phyloP scores from a whole-genome alignment of 2,329 filamentous ascomycete genomes.

The Dothidotthia symphoricarpi region DNA sequence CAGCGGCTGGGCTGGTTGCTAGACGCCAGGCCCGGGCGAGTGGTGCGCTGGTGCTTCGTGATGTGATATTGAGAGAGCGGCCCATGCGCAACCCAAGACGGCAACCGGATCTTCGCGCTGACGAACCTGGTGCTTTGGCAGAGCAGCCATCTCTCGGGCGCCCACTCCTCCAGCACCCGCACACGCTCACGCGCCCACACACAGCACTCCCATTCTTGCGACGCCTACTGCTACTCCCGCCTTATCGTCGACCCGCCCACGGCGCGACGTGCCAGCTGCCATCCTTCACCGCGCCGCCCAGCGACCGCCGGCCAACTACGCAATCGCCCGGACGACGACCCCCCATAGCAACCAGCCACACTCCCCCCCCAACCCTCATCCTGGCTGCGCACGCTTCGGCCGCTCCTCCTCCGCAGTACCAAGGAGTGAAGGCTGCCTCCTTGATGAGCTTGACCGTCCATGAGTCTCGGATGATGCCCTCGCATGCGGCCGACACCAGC shows the following conservation, averaged over 20 bases:
- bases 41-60: no score
- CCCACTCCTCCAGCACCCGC: no score
- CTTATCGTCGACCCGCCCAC: no score
- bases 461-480: slow-evolving; percentile 50
- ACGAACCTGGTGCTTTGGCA: no score
- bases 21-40: no score
- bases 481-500: slow-evolving; percentile 49
- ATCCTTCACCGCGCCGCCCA: slow-evolving; percentile 3
- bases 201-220: no score
- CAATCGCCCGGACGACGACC: slow-evolving; percentile 11
- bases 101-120: no score
- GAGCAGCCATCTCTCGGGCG: no score
- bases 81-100: no score
- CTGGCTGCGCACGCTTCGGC: slow-evolving; percentile 29
- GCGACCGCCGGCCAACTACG: slow-evolving; percentile 1
- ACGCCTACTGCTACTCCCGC: slow-evolving; percentile 1
- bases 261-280: background rate
- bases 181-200: slow-evolving; percentile 1
- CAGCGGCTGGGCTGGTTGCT: no score
- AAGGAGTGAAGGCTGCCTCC: slow-evolving; percentile 28
- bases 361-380: slow-evolving; percentile 11
- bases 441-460: slow-evolving; percentile 36
- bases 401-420: slow-evolving; percentile 26
- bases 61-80: no score
- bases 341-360: slow-evolving; percentile 17